Evolutionary conservation across 495 filamentous ascomycete species (phyloP), one percentile per base, ranked within the genome.

Genomic region (Cercophora samala): DNA sequence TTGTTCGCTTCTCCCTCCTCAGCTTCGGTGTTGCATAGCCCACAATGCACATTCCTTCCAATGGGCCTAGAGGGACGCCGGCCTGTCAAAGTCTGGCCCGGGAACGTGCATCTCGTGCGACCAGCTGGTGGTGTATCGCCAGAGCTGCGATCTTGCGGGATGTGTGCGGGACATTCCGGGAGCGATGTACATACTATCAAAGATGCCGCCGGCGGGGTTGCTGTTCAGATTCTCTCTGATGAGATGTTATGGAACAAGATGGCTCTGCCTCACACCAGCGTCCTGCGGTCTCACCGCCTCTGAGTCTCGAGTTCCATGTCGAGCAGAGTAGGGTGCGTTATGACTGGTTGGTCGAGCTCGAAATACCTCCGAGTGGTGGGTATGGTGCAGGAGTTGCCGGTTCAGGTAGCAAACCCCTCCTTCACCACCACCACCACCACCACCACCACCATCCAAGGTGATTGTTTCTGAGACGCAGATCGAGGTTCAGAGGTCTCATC

Each of bases 261-360:
- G 9, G 53, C 53, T 56, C 53, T 23, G 53, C 53, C n/a, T 56
- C 22, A 19, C n/a, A 5, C 22, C 22, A 23, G 53, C n/a, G 5
- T 21, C n/a, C 53, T 56, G 53, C 53, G 22, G 53, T 56, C 53
- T 56, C 53, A 56, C 53, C 53, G 53, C 53, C 53, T 56, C 53
- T 19, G 53, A 56, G 53, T 19, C 53, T 56, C 19, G 53, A 46
- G 37, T 46, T 46, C 9, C 37, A 46, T 46, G 37, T 46, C 37
- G 37, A 46, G 37, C 37, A 46, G 37, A 9, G 13, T 46, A 29
- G 37, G 37, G 37, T 46, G 0, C 13, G 13, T 46, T 46, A 46
- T 46, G 37, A 46, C 37, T 46, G 37, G 37, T 3, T 46, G 37
- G 37, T 46, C 8, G 37, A 46, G 37, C 37, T 46, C 11, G 37